phyloP scores from a whole-genome alignment of 441 rosid species.

The Pelargonium citronellum region DNA sequence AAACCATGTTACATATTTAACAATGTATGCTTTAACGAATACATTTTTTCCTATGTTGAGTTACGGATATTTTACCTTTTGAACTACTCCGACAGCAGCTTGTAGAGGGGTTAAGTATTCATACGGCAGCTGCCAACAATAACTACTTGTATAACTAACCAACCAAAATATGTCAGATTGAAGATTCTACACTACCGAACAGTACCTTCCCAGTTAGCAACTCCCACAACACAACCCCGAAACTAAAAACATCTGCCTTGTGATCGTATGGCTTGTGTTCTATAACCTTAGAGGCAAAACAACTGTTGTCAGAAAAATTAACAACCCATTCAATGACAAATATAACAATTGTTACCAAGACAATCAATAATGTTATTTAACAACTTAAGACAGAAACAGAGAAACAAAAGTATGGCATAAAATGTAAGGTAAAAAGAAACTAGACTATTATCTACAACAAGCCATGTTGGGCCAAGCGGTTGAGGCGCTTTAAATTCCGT shows the following conservation, averaged over 20 bases:
- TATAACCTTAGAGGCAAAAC: slow-evolving; percentile 45
- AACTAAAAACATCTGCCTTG: slow-evolving; percentile 60
- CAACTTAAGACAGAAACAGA: too few species aligned
- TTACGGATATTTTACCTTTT: slow-evolving; percentile 35
- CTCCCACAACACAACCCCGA: slow-evolving; percentile 59
- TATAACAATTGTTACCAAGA: background rate
- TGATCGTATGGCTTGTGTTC: slow-evolving; percentile 68
- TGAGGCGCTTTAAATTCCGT: too few species aligned
- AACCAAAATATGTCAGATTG: background rate
- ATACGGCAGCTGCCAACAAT: slow-evolving; percentile 50
- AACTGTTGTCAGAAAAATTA: slow-evolving; percentile 25
- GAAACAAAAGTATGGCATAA: too few species aligned
- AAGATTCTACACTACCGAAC: background rate
- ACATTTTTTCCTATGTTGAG: too few species aligned
- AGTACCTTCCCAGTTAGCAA: slow-evolving; percentile 53
- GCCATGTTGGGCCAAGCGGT: too few species aligned
- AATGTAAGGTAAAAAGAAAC: too few species aligned
- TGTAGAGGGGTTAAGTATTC: slow-evolving; percentile 60
- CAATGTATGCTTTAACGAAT: too few species aligned
- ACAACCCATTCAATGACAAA: background rate
- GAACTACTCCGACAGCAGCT: slow-evolving; percentile 67
- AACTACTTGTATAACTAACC: slow-evolving; percentile 1
- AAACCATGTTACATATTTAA: slow-evolving; percentile 8
- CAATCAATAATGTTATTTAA: too few species aligned
- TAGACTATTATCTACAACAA: too few species aligned